These are phyloP conservation scores for Microdochium paspali DNA, from an alignment of 2,329 filamentous ascomycete species.

Conservation along the genomic window DNA sequence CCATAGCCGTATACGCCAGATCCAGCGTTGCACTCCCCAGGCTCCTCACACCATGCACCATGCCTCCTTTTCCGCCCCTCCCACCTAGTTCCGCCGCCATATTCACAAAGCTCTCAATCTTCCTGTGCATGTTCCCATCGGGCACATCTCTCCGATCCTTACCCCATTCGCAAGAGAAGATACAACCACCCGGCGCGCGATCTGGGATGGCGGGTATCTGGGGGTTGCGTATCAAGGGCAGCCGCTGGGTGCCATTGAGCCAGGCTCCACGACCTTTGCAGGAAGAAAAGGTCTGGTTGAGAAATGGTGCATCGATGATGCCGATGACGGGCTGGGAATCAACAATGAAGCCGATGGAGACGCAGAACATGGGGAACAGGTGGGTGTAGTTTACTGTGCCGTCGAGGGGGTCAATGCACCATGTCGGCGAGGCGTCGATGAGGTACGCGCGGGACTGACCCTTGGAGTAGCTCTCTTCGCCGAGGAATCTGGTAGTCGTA, in stretches of 20 bases:
- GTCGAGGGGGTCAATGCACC: constrained; percentile 70
- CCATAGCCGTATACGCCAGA: constrained; percentile 67
- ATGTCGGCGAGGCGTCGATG: constrained; percentile 54
- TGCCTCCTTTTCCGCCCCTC: constrained; percentile 57
- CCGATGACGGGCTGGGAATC: constrained; percentile 53
- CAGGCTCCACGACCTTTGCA: constrained; percentile 58
- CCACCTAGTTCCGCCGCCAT: constrained; percentile 61
- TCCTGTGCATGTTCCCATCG: constrained; percentile 60
- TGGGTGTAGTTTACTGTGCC: constrained; percentile 78
- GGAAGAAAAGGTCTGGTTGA: constrained; percentile 60
- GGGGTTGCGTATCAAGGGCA: constrained; percentile 56
- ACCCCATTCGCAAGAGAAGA: constrained; percentile 72
- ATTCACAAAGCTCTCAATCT: constrained; percentile 66
- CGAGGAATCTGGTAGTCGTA: constrained; percentile 49
- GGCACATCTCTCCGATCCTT: constrained; percentile 61
- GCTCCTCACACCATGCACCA: constrained; percentile 70
- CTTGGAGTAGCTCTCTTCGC: constrained; percentile 68
- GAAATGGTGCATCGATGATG: constrained; percentile 63
- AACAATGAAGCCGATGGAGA: constrained; percentile 63
- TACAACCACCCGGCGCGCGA: constrained; percentile 57
- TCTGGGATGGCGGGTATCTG: constrained; percentile 49
- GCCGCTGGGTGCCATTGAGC: constrained; percentile 52
- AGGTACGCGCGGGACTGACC: constrained; percentile 59
- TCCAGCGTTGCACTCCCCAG: constrained; percentile 67
- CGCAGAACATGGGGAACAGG: constrained; percentile 73